These are phyloP conservation scores for Penicillium palitans DNA, from an alignment of 2,329 filamentous ascomycete genomes.

Conservation along the genomic window DNA sequence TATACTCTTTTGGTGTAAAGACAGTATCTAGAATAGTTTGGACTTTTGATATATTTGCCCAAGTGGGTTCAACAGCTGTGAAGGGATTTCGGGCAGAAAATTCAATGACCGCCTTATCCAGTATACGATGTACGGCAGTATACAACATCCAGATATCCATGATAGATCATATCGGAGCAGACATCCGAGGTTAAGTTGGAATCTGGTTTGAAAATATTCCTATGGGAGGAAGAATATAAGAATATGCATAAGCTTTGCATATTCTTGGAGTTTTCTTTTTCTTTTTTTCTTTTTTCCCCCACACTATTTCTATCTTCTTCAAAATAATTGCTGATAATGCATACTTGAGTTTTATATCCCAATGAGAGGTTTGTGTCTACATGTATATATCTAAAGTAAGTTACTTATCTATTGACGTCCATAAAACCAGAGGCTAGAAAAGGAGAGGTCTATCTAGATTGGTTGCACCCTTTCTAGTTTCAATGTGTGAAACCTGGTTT, in stretches of 20 bases:
- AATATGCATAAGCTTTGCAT: not conserved
- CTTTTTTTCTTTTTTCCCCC: not conserved
- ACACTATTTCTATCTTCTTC: not conserved
- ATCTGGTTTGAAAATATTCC: not conserved
- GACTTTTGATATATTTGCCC: not conserved
- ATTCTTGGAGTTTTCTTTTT: not conserved
- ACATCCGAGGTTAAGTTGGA: not conserved
- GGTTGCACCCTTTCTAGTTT: too few relatives aligned
- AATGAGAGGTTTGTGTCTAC: not conserved
- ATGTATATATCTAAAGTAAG: not conserved
- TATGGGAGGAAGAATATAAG: not conserved
- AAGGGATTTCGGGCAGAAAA: slow-evolving; percentile 4
- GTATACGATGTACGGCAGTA: slow-evolving; percentile 1
- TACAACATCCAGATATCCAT: not conserved
- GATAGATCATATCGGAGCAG: not conserved
- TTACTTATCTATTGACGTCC: not conserved
- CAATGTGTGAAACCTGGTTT: not conserved
- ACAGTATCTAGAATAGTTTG: not conserved
- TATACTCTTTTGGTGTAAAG: not conserved
- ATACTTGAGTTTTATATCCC: not conserved
- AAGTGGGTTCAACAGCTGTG: not conserved
- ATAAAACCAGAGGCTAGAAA: not conserved
- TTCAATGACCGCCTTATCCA: not conserved
- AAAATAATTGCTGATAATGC: not conserved
- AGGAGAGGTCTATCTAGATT: too few relatives aligned